Base-by-base conservation (phyloP, 1,284 basidiomycete genomes). In the Lentinula novae-zelandiae region DNA sequence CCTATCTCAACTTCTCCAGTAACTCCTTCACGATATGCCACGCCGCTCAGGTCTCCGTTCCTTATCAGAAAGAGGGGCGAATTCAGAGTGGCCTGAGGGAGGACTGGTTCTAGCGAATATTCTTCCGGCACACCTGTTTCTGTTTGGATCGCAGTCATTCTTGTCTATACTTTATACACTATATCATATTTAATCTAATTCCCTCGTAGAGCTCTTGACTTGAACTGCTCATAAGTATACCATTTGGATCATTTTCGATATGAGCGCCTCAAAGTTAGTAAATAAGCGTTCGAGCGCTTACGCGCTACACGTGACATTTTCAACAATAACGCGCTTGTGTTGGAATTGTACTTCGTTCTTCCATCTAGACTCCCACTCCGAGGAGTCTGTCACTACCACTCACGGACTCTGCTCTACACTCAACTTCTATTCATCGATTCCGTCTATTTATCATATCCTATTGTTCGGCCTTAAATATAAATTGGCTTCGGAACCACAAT, bases 41-140 rank as follows among this genome's bases (percentile, higher is more conserved):
- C 46, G 15, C 56, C 48, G 5, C 46, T 48, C 36, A 57, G 39
- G 34, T 57, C 56, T 50, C 56, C 56, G 20, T 57, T 57, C 46
- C 33, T 57, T 33, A 50, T 57, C 36, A 22, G 56, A 15, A 38
- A 27, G 20, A 57, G 39, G n/a, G 34, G 51, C 17, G 44, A 57
- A 38, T n/a, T 33, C 3, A 3, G 27, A 27, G 27, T n/a, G 17
- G 17, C 7, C 31, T 38, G n/a, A 53, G 13, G 51, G 51, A 53
- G n/a, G 20, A 31, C 34, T 20, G 51, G 39, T 17, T 34, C 51
- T 13, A n/a, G 49, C 13, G 51, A 53, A 38, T 53, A 53, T 53
- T 53, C 17, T 17, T 36, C 33, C 5, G 15, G 7, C 13, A 34
- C 27, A 7, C 27, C 49, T 10, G 44, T 22, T 3, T 46, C 49